phyloP scores from a whole-genome alignment of 805 yeast species.

The Suhomyces sp. region DNA sequence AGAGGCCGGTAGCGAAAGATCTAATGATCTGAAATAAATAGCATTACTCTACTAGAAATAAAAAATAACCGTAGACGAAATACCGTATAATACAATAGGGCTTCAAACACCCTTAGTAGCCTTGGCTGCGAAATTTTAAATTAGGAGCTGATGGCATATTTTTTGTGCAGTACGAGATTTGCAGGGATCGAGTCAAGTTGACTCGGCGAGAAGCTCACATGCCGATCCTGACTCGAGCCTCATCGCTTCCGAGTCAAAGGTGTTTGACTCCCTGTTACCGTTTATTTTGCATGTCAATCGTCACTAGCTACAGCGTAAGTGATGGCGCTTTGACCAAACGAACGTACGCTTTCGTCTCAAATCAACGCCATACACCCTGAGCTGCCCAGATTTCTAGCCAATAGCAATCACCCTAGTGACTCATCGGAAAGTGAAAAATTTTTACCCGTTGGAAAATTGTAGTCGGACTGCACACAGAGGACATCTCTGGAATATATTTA shows the following conservation, averaged over 20 bases:
- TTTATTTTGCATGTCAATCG: neutral
- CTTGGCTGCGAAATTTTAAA: neutral
- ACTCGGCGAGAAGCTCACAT: neutral
- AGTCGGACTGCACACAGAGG: neutral
- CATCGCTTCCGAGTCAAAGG: neutral
- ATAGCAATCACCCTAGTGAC: neutral
- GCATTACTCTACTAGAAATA: neutral
- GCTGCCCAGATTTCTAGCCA: neutral
- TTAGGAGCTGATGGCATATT: neutral
- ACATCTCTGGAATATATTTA: neutral
- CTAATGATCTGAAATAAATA: neutral
- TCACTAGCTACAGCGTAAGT: neutral
- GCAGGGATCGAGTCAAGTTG: neutral
- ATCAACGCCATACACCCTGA: neutral
- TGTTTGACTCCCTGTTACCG: neutral
- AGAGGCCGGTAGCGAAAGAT: constrained; percentile 1
- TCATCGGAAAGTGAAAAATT: constrained; percentile 5
- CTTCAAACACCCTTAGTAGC: neutral
- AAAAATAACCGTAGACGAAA: neutral
- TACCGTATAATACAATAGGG: neutral
- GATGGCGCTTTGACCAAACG: neutral
- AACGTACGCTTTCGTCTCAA: neutral
- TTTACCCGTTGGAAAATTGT: neutral
- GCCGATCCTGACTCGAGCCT: neutral
- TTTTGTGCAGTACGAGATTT: neutral